Evolutionary conservation across 305 asterid species (phyloP), one percentile per base, ranked within the genome.

Genomic region (Fraxinus floribunda): DNA sequence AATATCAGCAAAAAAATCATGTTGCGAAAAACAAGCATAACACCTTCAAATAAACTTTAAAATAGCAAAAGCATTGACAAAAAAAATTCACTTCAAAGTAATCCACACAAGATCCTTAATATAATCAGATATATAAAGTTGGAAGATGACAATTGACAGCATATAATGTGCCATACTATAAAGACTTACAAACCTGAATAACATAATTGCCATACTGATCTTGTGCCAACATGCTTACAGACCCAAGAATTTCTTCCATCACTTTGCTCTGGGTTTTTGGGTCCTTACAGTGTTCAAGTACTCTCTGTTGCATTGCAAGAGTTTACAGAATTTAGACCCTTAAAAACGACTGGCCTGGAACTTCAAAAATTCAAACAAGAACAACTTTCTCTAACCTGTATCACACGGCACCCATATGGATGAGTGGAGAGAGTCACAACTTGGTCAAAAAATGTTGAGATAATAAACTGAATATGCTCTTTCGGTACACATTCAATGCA

Each of bases 401-500:
- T 92, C 46, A 94, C 99, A 76, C 98, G 99, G 81, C 99, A 96
- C 64, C 99, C 99, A 88, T 96, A 96, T 36, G 99, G 97, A 87
- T 96, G 99, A 52, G 97, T 90, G 34, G 99, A 95, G 15, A 95
- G 97, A 30, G 94, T 93, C 82, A 95, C 93, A 73, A 95, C 98
- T 92, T 95, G 98, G 84, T 94, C 98, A 75, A 86, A 94, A 88
- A 94, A 94, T 18, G 97, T 93, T 11, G 92, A 57, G 60, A 95
- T 85, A 62, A 95, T 91, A 81, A 95, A 95, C 86, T 95, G 95
- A 80, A 95, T 93, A 79, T 93, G 92, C 79, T 91, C 97, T 87
- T 95, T 97, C 0, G 98, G 98, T 0, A 94, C 98, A 82, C 99
- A 93, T 86, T 95, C 99, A n/a, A 95, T 95, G 88, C 99, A 95